Base-by-base conservation (phyloP, 257 asterid genomes). In the Echites panduratus region DNA sequence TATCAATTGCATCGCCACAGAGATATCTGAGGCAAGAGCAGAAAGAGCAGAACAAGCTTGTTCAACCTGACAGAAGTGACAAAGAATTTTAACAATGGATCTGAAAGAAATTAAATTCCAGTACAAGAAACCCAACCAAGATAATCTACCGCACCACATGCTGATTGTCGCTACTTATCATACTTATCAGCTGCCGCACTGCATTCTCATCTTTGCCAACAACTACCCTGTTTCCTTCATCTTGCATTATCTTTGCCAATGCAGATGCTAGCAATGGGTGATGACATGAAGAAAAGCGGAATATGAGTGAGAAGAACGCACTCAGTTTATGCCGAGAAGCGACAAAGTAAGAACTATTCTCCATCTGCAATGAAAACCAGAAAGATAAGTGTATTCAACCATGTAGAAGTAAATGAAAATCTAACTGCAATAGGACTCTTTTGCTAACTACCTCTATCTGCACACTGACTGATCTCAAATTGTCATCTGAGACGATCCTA, bases 261-360 rank as follows among this genome's bases (percentile, higher is more conserved):
- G 99, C 97, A 53, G 99, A 95, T 84, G 98, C 99, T 80, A 95
- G 82, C 86, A 95, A 84, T 75, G 97, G 98, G 82, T 95, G 99
- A 75, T 95, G 99, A 86, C 99, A 95, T 57, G 99, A 92, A 80
- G 99, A 95, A 86, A 95, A 95, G 58, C 99, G 98, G 83, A 95
- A 95, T 83, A 95, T 87, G 79, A 95, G 99, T 68, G 99, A 87
- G 86, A 95, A 95, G 89, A 95, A 92, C 83, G 96, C 98, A 74
- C 99, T 95, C 85, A 95, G 84, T 84, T 92, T 95, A 83, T 95
- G 98, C 75, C 97, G 96, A 66, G 97, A 92, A 65, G 97, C 96
- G 73, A 76, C 90, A 82, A 95, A 92, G 83, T 92, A 95, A 70
- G 99, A 92, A 85, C 87, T 95, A 80, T 95, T 89, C 89, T 92